Evolutionary conservation across 352 stramenopile species (phyloP), one percentile per base, ranked within the genome.

Genomic region (Phytopythium sindhum): DNA sequence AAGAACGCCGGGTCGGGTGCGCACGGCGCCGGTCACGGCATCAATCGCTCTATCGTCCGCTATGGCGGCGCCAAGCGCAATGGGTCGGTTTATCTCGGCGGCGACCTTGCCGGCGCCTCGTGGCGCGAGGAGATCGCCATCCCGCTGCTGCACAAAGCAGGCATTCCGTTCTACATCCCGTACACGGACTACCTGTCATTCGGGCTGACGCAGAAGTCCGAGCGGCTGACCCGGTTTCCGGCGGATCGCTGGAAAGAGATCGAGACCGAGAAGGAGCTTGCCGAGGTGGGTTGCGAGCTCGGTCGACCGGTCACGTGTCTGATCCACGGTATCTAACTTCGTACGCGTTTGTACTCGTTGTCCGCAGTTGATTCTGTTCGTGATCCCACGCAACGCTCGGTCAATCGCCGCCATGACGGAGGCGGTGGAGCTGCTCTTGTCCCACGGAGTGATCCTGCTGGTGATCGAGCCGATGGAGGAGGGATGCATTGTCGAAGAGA

Each of bases 341-440:
- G 19, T 58, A n/a, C n/a, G n/a, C n/a, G 37, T 23, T 4, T 60
- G 17, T 61, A 10, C 28, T 28, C 5, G 17, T 21, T 55, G n/a
- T 2, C 48, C 10, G 19, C 54, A 86, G 76, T 57, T 95, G 19
- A 81, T 95, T 57, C 58, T 95, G 41, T 92, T 95, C 42, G 84
- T 95, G 42, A 93, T 95, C 48, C 84, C 87, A 7, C 75, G 76
- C 42, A 75, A 86, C 51, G 70, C 84, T 24, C 80, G 87, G 12
- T 89, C 84, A 2, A 95, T 95, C 56, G 84, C 84, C 0, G 81
- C 84, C 19, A 95, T 95, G 87, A 91, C 84, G 0, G 84, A 95
- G 50, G 82, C 87, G 1, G 78, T 93, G 12, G 82, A 90, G 69
- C 73, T 96, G 1, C 78, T 96, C 23, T 85, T 78, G 24, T 90